A percentile compares a stretch with the other conserved stretches of the same genome.
Conservation (phyloP, 2,329 filamentous ascomycete genomes). For the Fusarium oxysporum region DNA sequence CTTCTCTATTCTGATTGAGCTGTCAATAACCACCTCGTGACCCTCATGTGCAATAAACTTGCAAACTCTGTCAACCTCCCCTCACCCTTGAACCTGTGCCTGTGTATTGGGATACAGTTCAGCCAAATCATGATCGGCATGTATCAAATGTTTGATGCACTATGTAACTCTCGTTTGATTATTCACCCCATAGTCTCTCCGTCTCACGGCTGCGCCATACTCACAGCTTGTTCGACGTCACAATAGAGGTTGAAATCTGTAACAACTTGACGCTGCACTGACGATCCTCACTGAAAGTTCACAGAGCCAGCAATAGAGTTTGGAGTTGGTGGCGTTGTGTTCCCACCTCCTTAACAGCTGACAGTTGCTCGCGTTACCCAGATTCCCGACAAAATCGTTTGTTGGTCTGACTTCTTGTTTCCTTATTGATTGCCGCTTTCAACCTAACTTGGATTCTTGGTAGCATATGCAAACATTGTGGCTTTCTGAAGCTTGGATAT, state of each 20-base stretch:
- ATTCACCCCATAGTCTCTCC: neutral
- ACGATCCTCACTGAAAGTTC: neutral
- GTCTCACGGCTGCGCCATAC: constrained; percentile 1
- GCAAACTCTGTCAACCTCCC: constrained; percentile 13
- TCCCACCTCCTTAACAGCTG: constrained; percentile 6
- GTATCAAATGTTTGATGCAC: neutral
- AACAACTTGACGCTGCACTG: neutral
- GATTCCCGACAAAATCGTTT: neutral
- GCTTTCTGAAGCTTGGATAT: neutral
- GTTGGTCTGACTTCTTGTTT: neutral
- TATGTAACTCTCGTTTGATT: neutral
- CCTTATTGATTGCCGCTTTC: neutral
- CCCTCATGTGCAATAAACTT: constrained; percentile 8
- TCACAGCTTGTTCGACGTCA: constrained; percentile 6
- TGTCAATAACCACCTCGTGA: constrained; percentile 28
- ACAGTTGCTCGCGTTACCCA: constrained; percentile 10
- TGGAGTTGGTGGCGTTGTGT: constrained; percentile 10
- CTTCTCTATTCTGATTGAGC: constrained; percentile 7
- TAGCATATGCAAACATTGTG: neutral
- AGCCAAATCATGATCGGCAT: constrained; percentile 11
- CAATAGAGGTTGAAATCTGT: neutral
- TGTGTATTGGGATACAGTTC: neutral
- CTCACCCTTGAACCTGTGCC: neutral
- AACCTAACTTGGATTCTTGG: neutral
- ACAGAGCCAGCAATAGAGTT: constrained; percentile 10